phyloP scores from a whole-genome alignment of 495 filamentous ascomycete genomes.

The Neurospora tetraspora region DNA sequence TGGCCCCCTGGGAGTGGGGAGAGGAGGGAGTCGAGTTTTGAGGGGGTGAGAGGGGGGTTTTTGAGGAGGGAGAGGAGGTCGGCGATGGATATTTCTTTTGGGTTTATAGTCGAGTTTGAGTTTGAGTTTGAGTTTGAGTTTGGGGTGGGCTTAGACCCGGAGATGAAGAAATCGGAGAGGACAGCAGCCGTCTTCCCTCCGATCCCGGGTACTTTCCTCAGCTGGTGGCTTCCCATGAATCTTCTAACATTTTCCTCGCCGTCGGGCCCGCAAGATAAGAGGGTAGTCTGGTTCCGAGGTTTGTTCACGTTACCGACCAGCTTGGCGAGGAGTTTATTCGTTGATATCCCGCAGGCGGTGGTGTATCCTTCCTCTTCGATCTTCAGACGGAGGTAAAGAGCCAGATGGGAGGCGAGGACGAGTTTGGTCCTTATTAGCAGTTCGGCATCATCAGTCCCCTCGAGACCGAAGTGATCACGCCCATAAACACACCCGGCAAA shows the following conservation, averaged over 20 bases:
- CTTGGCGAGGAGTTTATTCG: slow-evolving; percentile 76
- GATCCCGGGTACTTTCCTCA: slow-evolving; percentile 79
- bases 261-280: slow-evolving; percentile 45
- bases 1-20: slow-evolving; percentile 47
- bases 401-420: slow-evolving; percentile 64
- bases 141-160: slow-evolving; percentile 13
- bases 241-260: slow-evolving; percentile 38
- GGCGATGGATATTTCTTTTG: slow-evolving; percentile 44
- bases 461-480: not conserved
- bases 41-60: slow-evolving; percentile 46
- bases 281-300: slow-evolving; percentile 74
- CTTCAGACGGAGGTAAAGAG: slow-evolving; percentile 54
- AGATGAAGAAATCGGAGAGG: slow-evolving; percentile 52
- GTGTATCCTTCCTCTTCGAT: slow-evolving; percentile 79
- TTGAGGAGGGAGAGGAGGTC: slow-evolving; percentile 46
- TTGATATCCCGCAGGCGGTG: slow-evolving; percentile 77
- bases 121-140: slow-evolving; percentile 24
- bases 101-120: slow-evolving; percentile 29
- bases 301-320: slow-evolving; percentile 78
- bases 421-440: slow-evolving; percentile 41
- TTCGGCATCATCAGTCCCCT: not conserved
- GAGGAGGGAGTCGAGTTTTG: slow-evolving; percentile 53
- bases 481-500: slow-evolving; percentile 30
- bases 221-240: slow-evolving; percentile 68
- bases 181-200: slow-evolving; percentile 67